phyloP scores from a whole-genome alignment of 192 early-diverging fungal genomes.

The Coemansia interrupta region DNA sequence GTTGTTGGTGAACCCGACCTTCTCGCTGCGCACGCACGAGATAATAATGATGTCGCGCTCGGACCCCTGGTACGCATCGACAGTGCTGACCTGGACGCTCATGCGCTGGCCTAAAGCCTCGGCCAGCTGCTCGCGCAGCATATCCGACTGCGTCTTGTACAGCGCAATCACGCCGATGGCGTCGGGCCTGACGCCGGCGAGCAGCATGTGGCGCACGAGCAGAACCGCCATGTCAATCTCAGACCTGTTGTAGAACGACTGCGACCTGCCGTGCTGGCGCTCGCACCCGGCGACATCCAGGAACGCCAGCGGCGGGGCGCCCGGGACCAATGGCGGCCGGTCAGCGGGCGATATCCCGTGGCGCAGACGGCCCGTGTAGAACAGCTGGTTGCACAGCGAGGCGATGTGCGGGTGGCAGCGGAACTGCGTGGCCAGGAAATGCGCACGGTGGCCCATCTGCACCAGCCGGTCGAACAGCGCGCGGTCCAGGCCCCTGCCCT shows the following conservation, averaged over 20 bases:
- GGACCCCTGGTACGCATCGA: slow-evolving; percentile 59
- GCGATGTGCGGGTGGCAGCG: slow-evolving; percentile 55
- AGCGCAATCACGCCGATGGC: slow-evolving; percentile 50
- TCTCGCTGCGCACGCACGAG: slow-evolving; percentile 50
- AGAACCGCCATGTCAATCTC: slow-evolving; percentile 43
- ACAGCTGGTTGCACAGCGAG: slow-evolving; percentile 45
- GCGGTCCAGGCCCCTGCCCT: slow-evolving; percentile 66
- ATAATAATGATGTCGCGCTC: slow-evolving; percentile 56
- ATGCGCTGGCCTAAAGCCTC: slow-evolving; percentile 12
- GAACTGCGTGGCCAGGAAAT: slow-evolving; percentile 51
- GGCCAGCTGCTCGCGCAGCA: slow-evolving; percentile 36
- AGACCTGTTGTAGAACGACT: slow-evolving; percentile 50
- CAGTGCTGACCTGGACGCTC: slow-evolving; percentile 52
- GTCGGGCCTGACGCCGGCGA: slow-evolving; percentile 19
- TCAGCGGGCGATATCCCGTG: slow-evolving; percentile 32
- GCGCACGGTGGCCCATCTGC: slow-evolving; percentile 45
- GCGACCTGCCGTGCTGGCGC: slow-evolving; percentile 37
- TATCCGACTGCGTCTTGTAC: slow-evolving; percentile 45
- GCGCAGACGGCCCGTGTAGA: slow-evolving; percentile 35
- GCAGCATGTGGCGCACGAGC: slow-evolving; percentile 22
- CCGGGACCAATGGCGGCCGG: slow-evolving; percentile 27
- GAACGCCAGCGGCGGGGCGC: slow-evolving; percentile 43
- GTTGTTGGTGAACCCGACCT: slow-evolving; percentile 53
- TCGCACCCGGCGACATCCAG: slow-evolving; percentile 46
- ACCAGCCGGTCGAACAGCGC: slow-evolving; percentile 78